Conservation (phyloP, 768 basidiomycete species). For the Pleurotus tuber-regium region DNA sequence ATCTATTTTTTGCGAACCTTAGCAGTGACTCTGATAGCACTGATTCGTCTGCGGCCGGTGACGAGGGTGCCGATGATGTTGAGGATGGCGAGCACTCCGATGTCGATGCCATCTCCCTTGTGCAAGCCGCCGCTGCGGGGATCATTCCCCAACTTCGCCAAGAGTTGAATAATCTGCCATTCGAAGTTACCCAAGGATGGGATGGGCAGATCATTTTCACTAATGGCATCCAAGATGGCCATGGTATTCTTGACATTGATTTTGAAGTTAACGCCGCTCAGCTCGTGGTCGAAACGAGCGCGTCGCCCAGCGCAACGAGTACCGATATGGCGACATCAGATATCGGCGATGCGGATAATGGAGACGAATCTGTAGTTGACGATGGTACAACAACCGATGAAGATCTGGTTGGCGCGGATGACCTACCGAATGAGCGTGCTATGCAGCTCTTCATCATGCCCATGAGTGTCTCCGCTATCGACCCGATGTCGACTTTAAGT, state of each 20-base stretch:
- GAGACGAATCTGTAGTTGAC: constrained; percentile 47
- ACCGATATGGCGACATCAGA: constrained; percentile 39
- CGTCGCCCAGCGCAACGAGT: constrained; percentile 48
- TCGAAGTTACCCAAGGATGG: constrained; percentile 72
- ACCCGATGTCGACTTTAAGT: constrained; percentile 75
- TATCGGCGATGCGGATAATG: constrained; percentile 43
- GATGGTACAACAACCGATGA: constrained; percentile 82
- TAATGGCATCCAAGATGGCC: constrained; percentile 55
- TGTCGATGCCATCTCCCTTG: constrained; percentile 30
- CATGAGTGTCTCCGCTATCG: constrained; percentile 58
- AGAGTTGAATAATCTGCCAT: constrained; percentile 40
- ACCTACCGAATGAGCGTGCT: constrained; percentile 72
- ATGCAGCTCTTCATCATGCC: constrained; percentile 73
- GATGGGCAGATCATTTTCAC: constrained; percentile 76
- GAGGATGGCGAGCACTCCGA: constrained; percentile 48
- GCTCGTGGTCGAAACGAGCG: constrained; percentile 45
- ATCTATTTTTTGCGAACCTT: constrained; percentile 80
- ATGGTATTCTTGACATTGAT: constrained; percentile 63
- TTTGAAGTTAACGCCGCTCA: constrained; percentile 64
- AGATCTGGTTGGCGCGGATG: constrained; percentile 74
- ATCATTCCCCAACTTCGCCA: constrained; percentile 25
- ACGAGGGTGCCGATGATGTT: constrained; percentile 31
- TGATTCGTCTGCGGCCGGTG: constrained; percentile 22
- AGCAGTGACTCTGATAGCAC: constrained; percentile 48
- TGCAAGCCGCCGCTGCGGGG: constrained; percentile 25